Evolutionary conservation across 106 monocot genomes (phyloP).

Genomic region (Phalaenopsis aphrodite): DNA sequence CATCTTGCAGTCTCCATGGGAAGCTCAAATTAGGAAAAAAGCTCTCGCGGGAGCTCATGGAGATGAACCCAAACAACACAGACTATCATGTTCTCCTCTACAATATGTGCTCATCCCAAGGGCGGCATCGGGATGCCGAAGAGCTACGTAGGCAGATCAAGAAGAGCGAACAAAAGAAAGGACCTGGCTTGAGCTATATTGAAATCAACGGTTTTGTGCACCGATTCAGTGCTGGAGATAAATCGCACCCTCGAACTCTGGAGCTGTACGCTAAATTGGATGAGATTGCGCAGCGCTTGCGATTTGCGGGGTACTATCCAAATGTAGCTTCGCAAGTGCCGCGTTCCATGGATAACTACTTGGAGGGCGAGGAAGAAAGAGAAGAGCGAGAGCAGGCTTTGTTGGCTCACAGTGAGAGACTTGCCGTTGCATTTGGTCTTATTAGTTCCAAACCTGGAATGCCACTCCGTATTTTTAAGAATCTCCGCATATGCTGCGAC

Average conservation of each 20-base stretch:
- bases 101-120: constrained; percentile 28
- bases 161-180: constrained; percentile 24
- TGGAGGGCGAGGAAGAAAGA: constrained; percentile 12
- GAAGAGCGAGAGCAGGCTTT: constrained; percentile 52
- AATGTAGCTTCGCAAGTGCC: constrained; percentile 15
- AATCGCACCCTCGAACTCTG: constrained; percentile 33
- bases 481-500: constrained; percentile 51
- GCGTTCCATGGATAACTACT: constrained; percentile 15
- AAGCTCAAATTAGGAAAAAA: constrained; percentile 27
- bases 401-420: constrained; percentile 49
- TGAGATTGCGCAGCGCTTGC: constrained; percentile 34
- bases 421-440: constrained; percentile 49
- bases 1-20: constrained; percentile 48
- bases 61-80: constrained; percentile 28
- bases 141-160: constrained; percentile 23
- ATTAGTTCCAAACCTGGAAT: constrained; percentile 35
- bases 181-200: constrained; percentile 57
- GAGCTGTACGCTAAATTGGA: constrained; percentile 41
- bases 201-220: constrained; percentile 43
- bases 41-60: constrained; percentile 32
- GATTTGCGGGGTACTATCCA: constrained; percentile 28
- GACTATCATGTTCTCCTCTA: constrained; percentile 50
- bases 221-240: constrained; percentile 48
- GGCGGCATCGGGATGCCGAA: constrained; percentile 30
- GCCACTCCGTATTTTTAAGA: constrained; percentile 50